Base-by-base conservation (phyloP, 352 stramenopile species). In the Globisporangium camurandrum region DNA sequence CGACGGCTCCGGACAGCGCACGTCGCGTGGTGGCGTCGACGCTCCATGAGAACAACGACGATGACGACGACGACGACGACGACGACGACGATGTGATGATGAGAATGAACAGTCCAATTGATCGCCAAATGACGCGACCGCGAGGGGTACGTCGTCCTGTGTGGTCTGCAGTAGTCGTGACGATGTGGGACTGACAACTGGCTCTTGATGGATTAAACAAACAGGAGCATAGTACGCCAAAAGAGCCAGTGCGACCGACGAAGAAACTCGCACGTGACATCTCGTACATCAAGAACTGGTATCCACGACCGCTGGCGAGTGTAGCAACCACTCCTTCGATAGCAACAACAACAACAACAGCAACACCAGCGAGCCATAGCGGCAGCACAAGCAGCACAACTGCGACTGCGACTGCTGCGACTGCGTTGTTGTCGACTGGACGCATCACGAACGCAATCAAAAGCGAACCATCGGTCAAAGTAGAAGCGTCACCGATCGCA, bases 281-380 rank as follows among this genome's bases (percentile, higher is more conserved):
- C 23, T 64, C 59, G 3, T 77, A 77, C 47, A 77, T 77, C 47
- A 71, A 64, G 55, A 71, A 74, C 39, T 77, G 67, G 67, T 44
- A 54, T 4, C 66, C 66, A 24, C 54, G 55, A n/a, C 55, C 58
- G 14, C 45, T 64, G 16, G 30, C 41, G 8, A 53, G 23, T 14
- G 31, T 17, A 40, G 43, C 12, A 4, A n/a, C 3, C 43, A 19
- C 19, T 7, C 17, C 16, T 28, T 11, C 20, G 22, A 48, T 8
- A 4, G n/a, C 34, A 11, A 16, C 31, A 5, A 27, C 30, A 34
- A 17, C 34, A 28, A 37, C 20, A 17, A 17, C 23, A 20, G 30
- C 17, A 20, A 16, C 19, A 4, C 38, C 26, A 11, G 24, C 27
- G 44, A 33, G 23, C 4, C 33, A 36, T 7, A 17, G 28, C n/a